phyloP scores from a whole-genome alignment of 1,139 yeast species.

The Zygosaccharomyces pseudobailii region DNA sequence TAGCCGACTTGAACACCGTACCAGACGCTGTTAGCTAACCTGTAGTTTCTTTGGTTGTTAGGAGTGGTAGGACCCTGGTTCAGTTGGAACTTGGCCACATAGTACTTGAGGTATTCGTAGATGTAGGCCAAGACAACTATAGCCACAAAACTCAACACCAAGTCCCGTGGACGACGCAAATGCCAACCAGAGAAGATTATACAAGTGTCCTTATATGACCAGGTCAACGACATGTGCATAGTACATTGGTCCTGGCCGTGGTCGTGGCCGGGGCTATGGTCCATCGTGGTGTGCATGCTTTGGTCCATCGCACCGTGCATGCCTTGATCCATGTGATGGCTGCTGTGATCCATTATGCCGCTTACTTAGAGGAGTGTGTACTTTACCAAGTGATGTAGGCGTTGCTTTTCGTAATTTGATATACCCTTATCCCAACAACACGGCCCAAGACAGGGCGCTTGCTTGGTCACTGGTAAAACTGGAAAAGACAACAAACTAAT shows the following conservation, averaged over 20 bases:
- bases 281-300: conserved; percentile 23
- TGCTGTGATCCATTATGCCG: neutral
- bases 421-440: too few species aligned
- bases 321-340: neutral
- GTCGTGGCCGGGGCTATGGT: conserved; percentile 26
- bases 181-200: conserved; percentile 80
- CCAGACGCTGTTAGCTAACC: conserved; percentile 39
- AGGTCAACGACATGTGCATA: conserved; percentile 80
- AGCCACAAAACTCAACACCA: conserved; percentile 49
- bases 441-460: too few species aligned
- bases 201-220: conserved; percentile 72
- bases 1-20: conserved; percentile 75
- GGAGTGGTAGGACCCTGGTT: conserved; percentile 7
- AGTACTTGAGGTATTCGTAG: conserved; percentile 54
- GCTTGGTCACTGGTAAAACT: neutral
- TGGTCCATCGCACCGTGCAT: neutral
- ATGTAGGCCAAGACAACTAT: conserved; percentile 49
- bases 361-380: neutral
- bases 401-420: neutral
- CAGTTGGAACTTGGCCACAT: conserved; percentile 27
- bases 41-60: conserved; percentile 18
- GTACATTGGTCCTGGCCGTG: conserved; percentile 42
- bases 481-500: neutral
- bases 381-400: neutral
- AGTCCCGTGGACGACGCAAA: conserved; percentile 47